Evolutionary conservation across 1,284 basidiomycete species (phyloP).

Genomic region (Termitomyces sp.): DNA sequence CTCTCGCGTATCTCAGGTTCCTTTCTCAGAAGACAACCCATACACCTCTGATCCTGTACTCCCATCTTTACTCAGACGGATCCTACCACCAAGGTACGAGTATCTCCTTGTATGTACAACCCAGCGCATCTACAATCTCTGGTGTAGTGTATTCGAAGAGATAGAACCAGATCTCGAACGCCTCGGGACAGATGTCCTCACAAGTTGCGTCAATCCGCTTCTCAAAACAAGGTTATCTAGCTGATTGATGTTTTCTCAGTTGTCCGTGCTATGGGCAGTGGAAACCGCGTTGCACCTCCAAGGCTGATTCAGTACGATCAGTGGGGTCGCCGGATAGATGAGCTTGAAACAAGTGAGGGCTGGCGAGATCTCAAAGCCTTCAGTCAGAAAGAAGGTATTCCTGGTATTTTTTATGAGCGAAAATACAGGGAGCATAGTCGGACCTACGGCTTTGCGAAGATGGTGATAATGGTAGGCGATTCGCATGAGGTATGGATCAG

Average conservation of each 20-base stretch:
- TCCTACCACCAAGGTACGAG: slow-evolving; percentile 41
- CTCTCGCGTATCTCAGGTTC: slow-evolving; percentile 22
- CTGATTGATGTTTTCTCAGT: slow-evolving; percentile 26
- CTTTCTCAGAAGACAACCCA: slow-evolving; percentile 49
- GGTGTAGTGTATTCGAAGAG: slow-evolving; percentile 33
- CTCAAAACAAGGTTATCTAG: not conserved
- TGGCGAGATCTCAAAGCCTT: slow-evolving; percentile 70
- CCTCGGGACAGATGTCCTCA: slow-evolving; percentile 50
- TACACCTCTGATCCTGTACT: slow-evolving; percentile 57
- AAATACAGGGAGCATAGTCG: slow-evolving; percentile 54
- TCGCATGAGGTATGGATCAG: slow-evolving; percentile 46
- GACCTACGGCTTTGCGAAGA: slow-evolving; percentile 60
- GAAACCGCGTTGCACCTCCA: slow-evolving; percentile 39
- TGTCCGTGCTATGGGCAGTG: slow-evolving; percentile 41
- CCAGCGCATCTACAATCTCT: not conserved
- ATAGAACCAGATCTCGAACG: slow-evolving; percentile 50
- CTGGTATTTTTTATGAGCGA: slow-evolving; percentile 60
- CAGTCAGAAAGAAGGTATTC: slow-evolving; percentile 64
- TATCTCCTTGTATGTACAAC: not conserved
- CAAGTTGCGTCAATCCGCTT: slow-evolving; percentile 32
- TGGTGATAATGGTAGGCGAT: slow-evolving; percentile 55
- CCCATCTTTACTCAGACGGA: slow-evolving; percentile 49
- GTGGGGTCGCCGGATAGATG: slow-evolving; percentile 63
- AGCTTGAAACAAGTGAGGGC: slow-evolving; percentile 61
- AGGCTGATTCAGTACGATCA: slow-evolving; percentile 62